These are phyloP conservation scores for Diutina siamensis DNA, from an alignment of 1,139 yeast species.

Conservation along the genomic window DNA sequence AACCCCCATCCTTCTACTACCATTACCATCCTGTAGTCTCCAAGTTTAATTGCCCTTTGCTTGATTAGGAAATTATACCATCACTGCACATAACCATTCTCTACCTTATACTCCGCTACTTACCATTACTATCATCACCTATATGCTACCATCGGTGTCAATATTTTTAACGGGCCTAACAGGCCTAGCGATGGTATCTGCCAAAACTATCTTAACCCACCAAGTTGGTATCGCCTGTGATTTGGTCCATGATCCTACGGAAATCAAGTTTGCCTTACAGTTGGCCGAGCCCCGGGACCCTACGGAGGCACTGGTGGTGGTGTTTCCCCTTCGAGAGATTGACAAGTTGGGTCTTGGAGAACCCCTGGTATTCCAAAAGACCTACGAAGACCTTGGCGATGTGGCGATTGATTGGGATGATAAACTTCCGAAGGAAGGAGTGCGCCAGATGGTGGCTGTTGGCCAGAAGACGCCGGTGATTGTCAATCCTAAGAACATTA, in stretches of 20 bases:
- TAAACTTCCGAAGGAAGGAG: not conserved
- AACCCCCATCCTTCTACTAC: no score
- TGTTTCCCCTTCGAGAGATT: not conserved
- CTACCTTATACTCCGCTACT: no score
- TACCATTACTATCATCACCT: no score
- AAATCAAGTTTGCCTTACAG: not conserved
- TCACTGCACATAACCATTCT: no score
- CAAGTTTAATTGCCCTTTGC: no score
- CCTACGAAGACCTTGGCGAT: no score
- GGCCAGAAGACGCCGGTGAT: not conserved
- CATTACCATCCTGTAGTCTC: no score
- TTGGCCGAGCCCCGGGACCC: not conserved
- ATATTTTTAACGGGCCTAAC: not conserved
- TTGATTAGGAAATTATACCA: no score
- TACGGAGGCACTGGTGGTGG: not conserved
- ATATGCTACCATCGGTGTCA: no score
- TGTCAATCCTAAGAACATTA: not conserved
- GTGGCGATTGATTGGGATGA: not conserved
- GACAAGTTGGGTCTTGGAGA: not conserved
- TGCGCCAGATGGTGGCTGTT: not conserved
- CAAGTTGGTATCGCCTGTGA: conserved; percentile 1
- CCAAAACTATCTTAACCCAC: not conserved
- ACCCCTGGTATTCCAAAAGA: not conserved
- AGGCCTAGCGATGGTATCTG: not conserved
- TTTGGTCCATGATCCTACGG: not conserved